These are phyloP conservation scores for Gastrolobium bilobum DNA, from an alignment of 306 rosid species.

Conservation along the genomic window DNA sequence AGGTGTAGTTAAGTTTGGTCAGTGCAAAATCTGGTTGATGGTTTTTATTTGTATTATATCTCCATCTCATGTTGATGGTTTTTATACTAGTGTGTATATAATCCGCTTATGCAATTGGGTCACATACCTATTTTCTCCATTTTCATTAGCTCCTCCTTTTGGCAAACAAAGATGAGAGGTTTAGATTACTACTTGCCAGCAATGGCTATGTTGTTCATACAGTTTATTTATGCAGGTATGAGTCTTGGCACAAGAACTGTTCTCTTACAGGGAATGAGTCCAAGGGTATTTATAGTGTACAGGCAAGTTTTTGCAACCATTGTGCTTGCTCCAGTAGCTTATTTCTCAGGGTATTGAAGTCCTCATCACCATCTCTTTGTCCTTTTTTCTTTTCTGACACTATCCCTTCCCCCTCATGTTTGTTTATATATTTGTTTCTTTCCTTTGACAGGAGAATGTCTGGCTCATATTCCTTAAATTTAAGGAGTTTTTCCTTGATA, in stretches of 20 bases:
- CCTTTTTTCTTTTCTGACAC: neutral
- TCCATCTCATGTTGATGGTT: too few relatives aligned
- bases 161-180: constrained; percentile 44
- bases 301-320: constrained; percentile 64
- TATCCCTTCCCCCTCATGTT: neutral
- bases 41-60: too few relatives aligned
- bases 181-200: constrained; percentile 48
- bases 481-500: constrained; percentile 57
- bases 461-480: constrained; percentile 45
- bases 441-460: constrained; percentile 53
- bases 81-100: too few relatives aligned
- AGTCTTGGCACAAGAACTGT: constrained; percentile 53
- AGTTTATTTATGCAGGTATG: constrained; percentile 53
- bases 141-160: neutral
- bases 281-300: constrained; percentile 61
- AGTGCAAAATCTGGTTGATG: neutral
- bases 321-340: constrained; percentile 59
- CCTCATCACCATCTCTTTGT: neutral
- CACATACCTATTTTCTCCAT: neutral
- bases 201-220: constrained; percentile 59
- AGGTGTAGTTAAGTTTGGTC: neutral
- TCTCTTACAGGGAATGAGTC: constrained; percentile 67
- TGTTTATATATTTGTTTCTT: neutral
- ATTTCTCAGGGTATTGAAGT: constrained; percentile 52
- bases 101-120: too few relatives aligned